These are phyloP conservation scores for Telopea speciosissima DNA, from an alignment of 177 flowering plant genomes.

Conservation along the genomic window DNA sequence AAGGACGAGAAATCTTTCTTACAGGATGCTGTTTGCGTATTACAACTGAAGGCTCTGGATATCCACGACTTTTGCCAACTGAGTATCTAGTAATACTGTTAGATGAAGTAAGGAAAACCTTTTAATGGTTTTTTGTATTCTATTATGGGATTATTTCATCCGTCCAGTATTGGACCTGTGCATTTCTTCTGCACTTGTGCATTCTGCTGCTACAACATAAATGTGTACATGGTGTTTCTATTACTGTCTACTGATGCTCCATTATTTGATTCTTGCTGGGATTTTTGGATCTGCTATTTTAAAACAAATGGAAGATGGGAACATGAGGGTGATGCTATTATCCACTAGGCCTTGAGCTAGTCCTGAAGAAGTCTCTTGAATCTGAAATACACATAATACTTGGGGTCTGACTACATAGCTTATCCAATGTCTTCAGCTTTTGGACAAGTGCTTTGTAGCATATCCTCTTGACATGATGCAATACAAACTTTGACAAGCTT, in stretches of 20 bases:
- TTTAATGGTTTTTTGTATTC: neutral
- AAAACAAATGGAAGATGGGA: neutral
- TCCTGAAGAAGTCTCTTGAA: neutral
- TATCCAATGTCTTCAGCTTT: too few species aligned
- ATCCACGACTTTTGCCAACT: conserved; percentile 74
- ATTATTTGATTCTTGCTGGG: neutral
- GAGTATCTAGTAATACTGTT: conserved; percentile 77
- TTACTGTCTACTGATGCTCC: neutral
- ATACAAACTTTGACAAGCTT: too few species aligned
- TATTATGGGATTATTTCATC: neutral
- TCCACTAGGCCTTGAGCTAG: neutral
- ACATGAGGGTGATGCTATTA: neutral
- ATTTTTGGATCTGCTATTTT: neutral
- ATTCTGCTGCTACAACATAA: neutral
- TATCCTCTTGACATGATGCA: too few species aligned
- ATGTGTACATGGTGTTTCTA: neutral
- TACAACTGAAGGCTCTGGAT: conserved; percentile 54
- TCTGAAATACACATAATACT: too few species aligned
- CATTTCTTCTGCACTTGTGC: neutral
- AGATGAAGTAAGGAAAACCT: conserved; percentile 63
- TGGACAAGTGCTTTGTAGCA: too few species aligned
- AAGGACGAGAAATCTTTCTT: conserved; percentile 76
- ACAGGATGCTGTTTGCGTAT: conserved; percentile 84
- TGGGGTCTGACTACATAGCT: too few species aligned
- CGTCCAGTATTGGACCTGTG: neutral